Evolutionary conservation across 2,329 filamentous ascomycete genomes (phyloP), one percentile per base, ranked within the genome.

Genomic region (Fusarium multiceps): DNA sequence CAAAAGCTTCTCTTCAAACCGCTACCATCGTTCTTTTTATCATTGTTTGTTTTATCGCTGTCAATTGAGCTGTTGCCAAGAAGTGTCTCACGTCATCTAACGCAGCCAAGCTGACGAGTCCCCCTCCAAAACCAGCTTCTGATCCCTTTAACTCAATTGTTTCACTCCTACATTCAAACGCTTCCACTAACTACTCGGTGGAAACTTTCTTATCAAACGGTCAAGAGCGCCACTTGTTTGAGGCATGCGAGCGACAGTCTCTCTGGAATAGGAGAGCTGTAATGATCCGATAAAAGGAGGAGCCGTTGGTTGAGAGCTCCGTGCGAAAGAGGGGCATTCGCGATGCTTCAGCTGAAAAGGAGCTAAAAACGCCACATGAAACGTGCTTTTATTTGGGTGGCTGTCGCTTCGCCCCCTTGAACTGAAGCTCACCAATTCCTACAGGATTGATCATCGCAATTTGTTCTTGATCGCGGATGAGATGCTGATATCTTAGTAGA

Each of bases 301-400:
- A 37, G 11, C 1, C 23, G 41, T 46, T 46, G 9, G 10, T 7
- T 23, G 21, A 14, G 6, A 32, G n/a, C 50, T 45, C 18, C 6
- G 16, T 20, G 14, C 18, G 48, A 45, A 66, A 54, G 54, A 66
- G 34, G 61, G 54, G 55, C 32, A 30, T 18, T 48, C 8, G 14
- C 6, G 34, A 55, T 63, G 28, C 34, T 46, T 55, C 25, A 54
- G 42, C 55, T 60, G 42, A 60, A 41, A 42, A 45, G 42, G 49
- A 61, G 55, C 63, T 66, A 66, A 66, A 66, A 16, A 55, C 63
- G 63, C 63, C 61, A 61, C 63, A 47, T 66, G 23, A 48, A 48
- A 59, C 50, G 18, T 21, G 25, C 34, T 54, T 65, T 65, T 65
- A 28, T 60, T 66, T 66, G 63, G 61, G 56, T 64, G 37, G 47